Evolutionary conservation across 2,329 filamentous ascomycete species (phyloP).

Genomic region (Calonectria hawksworthii): DNA sequence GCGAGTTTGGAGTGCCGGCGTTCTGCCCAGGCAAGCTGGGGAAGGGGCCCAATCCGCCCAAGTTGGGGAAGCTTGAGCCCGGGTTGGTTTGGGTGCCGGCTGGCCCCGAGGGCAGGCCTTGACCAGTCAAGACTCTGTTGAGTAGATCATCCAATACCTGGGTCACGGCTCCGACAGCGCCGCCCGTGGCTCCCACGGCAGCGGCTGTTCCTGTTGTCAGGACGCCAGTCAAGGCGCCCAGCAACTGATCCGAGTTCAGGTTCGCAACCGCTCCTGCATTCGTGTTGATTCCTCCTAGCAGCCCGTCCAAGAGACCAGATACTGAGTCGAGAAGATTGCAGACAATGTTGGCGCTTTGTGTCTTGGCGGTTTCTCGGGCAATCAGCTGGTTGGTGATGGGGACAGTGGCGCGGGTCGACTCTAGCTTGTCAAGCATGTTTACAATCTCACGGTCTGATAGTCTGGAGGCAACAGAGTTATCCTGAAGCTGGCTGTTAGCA

Average conservation of each 20-base stretch:
- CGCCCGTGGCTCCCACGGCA: background rate
- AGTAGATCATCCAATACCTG: constrained; percentile 1
- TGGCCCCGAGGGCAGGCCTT: background rate
- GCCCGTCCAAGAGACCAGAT: background rate
- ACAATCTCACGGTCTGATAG: constrained; percentile 7
- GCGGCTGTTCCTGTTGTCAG: background rate
- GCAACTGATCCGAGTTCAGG: constrained; percentile 7
- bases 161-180: background rate
- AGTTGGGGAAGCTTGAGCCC: background rate
- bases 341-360: constrained; percentile 6
- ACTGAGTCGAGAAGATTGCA: constrained; percentile 10
- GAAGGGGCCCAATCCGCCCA: background rate
- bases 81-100: background rate
- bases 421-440: constrained; percentile 1
- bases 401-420: background rate
- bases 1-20: background rate
- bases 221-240: constrained; percentile 4
- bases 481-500: background rate
- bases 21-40: background rate
- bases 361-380: background rate
- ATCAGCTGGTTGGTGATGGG: background rate
- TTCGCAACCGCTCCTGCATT: background rate
- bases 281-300: constrained; percentile 1
- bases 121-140: background rate
- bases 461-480: background rate